phyloP scores from a whole-genome alignment of 441 rosid species.

The Jatropha multifida region DNA sequence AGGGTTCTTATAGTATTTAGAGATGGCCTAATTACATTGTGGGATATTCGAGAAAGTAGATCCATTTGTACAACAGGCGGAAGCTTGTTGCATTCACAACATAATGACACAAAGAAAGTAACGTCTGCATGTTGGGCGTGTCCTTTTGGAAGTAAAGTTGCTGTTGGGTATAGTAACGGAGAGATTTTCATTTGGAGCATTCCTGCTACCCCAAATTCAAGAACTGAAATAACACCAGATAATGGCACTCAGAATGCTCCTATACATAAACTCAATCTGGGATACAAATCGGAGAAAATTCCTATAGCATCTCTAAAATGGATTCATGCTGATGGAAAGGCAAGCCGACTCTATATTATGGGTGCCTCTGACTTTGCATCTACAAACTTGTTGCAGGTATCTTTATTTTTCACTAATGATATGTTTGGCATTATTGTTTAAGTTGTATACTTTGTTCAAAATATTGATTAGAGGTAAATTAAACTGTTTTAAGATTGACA shows the following conservation, averaged over 20 bases:
- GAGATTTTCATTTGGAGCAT: conserved; percentile 75
- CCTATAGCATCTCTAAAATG: conserved; percentile 74
- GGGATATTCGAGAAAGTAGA: conserved; percentile 78
- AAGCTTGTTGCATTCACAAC: conserved; percentile 43
- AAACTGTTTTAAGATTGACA: neutral
- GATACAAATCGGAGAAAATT: conserved; percentile 70
- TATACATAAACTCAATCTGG: conserved; percentile 74
- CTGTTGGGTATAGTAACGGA: conserved; percentile 76
- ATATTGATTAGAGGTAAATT: neutral
- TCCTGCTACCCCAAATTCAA: conserved; percentile 40
- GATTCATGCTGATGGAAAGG: conserved; percentile 68
- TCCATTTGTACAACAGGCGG: conserved; percentile 59
- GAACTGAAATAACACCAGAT: conserved; percentile 39
- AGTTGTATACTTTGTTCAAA: too few species aligned
- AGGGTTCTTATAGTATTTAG: conserved; percentile 76
- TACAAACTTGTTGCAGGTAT: conserved; percentile 63
- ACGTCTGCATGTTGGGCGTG: conserved; percentile 92
- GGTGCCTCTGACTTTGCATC: conserved; percentile 57
- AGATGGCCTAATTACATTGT: conserved; percentile 65
- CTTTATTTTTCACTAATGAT: neutral
- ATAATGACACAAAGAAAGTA: conserved; percentile 69
- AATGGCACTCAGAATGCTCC: conserved; percentile 45
- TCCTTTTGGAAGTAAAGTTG: conserved; percentile 77
- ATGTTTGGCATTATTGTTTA: too few species aligned
- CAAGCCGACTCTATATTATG: conserved; percentile 69